Evolutionary conservation across 768 basidiomycete species (phyloP), one percentile per base, ranked within the genome.

Genomic region (Austroboletus eburneus): DNA sequence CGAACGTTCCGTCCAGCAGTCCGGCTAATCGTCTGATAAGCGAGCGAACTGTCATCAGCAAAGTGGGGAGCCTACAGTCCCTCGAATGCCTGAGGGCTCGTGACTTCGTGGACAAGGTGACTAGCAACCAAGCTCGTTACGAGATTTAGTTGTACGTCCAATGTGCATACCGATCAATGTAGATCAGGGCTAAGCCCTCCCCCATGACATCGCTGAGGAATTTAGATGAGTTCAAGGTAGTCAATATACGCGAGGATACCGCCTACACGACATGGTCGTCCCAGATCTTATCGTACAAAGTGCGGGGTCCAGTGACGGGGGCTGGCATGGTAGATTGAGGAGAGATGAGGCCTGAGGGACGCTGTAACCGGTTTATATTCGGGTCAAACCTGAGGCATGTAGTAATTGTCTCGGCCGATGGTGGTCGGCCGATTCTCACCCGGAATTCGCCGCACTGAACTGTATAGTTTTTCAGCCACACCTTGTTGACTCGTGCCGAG

Each of bases 271-370:
- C 81, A 71, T 97, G 95, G 65, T 97, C 92, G 55, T 96, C 91
- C 83, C 90, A 96, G 54, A 97, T 91, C 73, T 97, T 97, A 71
- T 98, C 95, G 69, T 97, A 96, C 24, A 98, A 75, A 29, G 95
- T 97, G 51, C 91, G 83, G 9, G 91, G 91, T 18, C 74, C 68
- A 44, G 72, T 55, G 16, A 75, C 66, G n/a, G 79, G 67, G 25
- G 70, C 74, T 36, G 82, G 78, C 83, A 84, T 84, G 25, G n/a
- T 37, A 27, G 25, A 27, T 27, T 5, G 5, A 10, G 10, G 25
- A 27, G 25, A 10, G 25, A 27, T 27, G 25, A 27, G 25, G 10
- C 5, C 25, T 5, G 10, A 10, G n/a, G n/a, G n/a, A n/a, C n/a
- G n/a, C n/a, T n/a, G n/a, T n/a, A n/a, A n/a, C n/a, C n/a, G n/a